Conservation (phyloP, 352 stramenopile species). For the Blastocystis sp. region DNA sequence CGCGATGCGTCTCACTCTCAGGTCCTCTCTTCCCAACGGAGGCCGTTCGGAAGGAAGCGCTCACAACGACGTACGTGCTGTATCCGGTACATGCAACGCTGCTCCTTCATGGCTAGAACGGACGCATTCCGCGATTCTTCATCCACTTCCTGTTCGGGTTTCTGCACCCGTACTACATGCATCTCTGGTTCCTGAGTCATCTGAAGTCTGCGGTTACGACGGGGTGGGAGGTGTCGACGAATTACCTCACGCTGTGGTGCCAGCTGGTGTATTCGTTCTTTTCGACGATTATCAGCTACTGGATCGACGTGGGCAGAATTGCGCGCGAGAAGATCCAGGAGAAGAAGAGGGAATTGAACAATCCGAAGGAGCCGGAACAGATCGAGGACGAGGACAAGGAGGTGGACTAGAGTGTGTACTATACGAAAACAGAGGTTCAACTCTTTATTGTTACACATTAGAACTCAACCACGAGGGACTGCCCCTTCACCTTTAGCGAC, state of each 20-base stretch:
- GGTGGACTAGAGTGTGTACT: not conserved
- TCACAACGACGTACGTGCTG: slow-evolving; percentile 6
- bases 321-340: slow-evolving; percentile 5
- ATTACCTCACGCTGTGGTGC: not conserved
- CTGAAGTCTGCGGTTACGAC: not conserved
- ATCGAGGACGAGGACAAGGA: not conserved
- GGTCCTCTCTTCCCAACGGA: slow-evolving; percentile 42
- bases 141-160: slow-evolving; percentile 45
- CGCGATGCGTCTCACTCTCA: not conserved
- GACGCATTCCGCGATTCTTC: slow-evolving; percentile 32
- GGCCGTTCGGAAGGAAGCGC: slow-evolving; percentile 1
- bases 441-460: not conserved
- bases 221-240: not conserved
- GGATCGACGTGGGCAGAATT: not conserved
- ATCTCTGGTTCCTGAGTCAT: not conserved
- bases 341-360: not conserved
- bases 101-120: slow-evolving; percentile 1
- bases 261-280: slow-evolving; percentile 1
- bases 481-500: not conserved
- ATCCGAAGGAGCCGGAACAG: not conserved
- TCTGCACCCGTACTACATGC: slow-evolving; percentile 44
- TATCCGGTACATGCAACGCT: not conserved
- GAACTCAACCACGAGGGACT: slow-evolving; percentile 50
- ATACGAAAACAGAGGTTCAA: not conserved
- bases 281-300: not conserved